Evolutionary conservation across 2,329 filamentous ascomycete species (phyloP), one percentile per base, ranked within the genome.

Genomic region (Beauveria sp.): DNA sequence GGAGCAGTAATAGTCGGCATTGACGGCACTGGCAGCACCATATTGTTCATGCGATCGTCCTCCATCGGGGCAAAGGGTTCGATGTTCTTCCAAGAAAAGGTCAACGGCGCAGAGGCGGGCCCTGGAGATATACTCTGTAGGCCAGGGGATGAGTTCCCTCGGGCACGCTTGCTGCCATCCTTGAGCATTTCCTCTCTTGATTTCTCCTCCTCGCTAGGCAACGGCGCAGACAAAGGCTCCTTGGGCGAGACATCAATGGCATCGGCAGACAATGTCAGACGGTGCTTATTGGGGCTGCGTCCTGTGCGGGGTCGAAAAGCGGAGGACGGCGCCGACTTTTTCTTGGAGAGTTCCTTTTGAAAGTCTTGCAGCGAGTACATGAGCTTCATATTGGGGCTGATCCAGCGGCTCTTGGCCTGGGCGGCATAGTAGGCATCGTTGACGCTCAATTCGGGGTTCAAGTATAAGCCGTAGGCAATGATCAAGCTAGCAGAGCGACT

Each of bases 311-410:
- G 77, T 72, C 79, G 75, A 68, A 81, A 70, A 66, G 82, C 73
- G 14, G 16, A 77, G 30, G 72, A 75, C 18, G 76, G 72, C 1
- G 75, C 68, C 4, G 74, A 63, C 65, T 76, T 81, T 71, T 77
- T 83, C 68, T 79, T 81, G 1, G 79, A 74, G 3, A 87, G 71
- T 54, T 86, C 79, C 68, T 87, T 87, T 66, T 87, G 85, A 70
- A 92, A 93, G 69, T 93, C 90, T 71, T 92, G 90, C 53, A 96
- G 77, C 66, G 91, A 92, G 79, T 94, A 94, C 81, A 96, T 92
- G 66, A 96, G 79, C 66, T 90, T 90, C 91, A 96, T 96, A 72
- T 96, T 96, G 0, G 90, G 90, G 62, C 90, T 92, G 67, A 96
- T 93, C 90, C 91, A 96, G 69, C 82, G 85, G 72, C 90, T 94